Conservation (phyloP, 2,329 filamentous ascomycete genomes). For the Raffaelea albimanens region DNA sequence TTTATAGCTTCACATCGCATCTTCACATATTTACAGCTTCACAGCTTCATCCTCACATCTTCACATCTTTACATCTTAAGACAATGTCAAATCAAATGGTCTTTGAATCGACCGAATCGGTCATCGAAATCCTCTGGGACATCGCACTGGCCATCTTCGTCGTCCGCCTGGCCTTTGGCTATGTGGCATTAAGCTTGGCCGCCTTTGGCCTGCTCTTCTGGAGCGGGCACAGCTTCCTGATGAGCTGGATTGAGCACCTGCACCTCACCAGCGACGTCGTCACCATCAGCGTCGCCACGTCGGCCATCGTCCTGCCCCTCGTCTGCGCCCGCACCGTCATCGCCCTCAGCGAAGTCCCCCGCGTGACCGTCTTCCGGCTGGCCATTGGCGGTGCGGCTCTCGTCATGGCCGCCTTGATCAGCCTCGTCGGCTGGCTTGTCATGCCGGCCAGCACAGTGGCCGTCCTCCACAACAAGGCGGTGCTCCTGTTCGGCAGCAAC, state of each 20-base stretch:
- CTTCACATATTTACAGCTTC: too few relatives aligned
- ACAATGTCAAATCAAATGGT: constrained; percentile 9
- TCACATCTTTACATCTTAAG: too few relatives aligned
- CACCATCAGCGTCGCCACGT: neutral
- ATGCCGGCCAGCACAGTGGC: neutral
- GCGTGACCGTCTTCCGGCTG: constrained; percentile 18
- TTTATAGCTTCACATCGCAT: too few relatives aligned
- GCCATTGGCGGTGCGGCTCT: constrained; percentile 19
- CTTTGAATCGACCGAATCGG: constrained; percentile 23
- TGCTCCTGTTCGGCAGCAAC: neutral
- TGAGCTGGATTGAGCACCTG: neutral
- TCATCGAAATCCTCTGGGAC: constrained; percentile 28
- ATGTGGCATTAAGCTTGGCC: constrained; percentile 17
- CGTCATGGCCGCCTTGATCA: neutral
- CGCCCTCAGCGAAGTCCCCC: constrained; percentile 19
- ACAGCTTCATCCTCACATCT: too few relatives aligned
- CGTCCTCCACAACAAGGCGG: neutral
- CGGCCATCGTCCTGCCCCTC: constrained; percentile 4
- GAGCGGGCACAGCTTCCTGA: neutral
- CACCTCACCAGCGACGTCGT: neutral
- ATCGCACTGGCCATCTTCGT: constrained; percentile 24
- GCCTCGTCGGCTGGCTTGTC: neutral
- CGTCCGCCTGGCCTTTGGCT: constrained; percentile 10
- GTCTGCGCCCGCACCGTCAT: constrained; percentile 18
- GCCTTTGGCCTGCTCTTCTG: constrained; percentile 21